Evolutionary conservation across 768 basidiomycete genomes (phyloP).

Genomic region (Chalciporus pseudorubinellus): DNA sequence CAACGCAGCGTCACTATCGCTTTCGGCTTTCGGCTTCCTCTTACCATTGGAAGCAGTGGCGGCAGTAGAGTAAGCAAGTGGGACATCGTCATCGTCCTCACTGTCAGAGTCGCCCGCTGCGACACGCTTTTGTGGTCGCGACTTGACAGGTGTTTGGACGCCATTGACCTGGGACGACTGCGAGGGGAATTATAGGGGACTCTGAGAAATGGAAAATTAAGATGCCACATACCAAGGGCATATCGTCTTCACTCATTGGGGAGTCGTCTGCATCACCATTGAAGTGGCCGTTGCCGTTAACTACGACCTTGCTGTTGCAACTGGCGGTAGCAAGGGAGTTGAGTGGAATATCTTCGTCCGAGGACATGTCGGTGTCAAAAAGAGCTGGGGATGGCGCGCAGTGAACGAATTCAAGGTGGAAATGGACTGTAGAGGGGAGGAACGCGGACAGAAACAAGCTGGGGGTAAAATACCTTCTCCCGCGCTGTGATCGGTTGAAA

Average conservation of each 20-base stretch:
- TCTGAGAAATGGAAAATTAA: not conserved
- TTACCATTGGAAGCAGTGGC: slow-evolving; percentile 38
- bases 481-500: slow-evolving; percentile 23
- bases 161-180: slow-evolving; percentile 59
- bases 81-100: slow-evolving; percentile 65
- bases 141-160: slow-evolving; percentile 37
- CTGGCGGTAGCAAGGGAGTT: slow-evolving; percentile 37
- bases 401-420: not conserved
- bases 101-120: slow-evolving; percentile 52
- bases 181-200: slow-evolving; percentile 27
- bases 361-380: slow-evolving; percentile 45
- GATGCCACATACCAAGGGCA: slow-evolving; percentile 58
- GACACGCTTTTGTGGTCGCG: slow-evolving; percentile 51
- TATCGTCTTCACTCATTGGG: slow-evolving; percentile 67
- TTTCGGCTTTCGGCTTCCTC: slow-evolving; percentile 33
- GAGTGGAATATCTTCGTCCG: slow-evolving; percentile 59
- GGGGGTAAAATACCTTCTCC: slow-evolving; percentile 27
- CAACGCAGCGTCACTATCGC: too few relatives aligned
- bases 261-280: slow-evolving; percentile 40
- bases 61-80: slow-evolving; percentile 46
- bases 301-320: slow-evolving; percentile 42
- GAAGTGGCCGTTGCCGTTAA: slow-evolving; percentile 43
- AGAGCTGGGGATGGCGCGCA: slow-evolving; percentile 8
- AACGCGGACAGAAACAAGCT: slow-evolving; percentile 31
- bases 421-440: slow-evolving; percentile 16